phyloP scores from a whole-genome alignment of 129 eudicot genomes.

The Centaurea solstitialis region DNA sequence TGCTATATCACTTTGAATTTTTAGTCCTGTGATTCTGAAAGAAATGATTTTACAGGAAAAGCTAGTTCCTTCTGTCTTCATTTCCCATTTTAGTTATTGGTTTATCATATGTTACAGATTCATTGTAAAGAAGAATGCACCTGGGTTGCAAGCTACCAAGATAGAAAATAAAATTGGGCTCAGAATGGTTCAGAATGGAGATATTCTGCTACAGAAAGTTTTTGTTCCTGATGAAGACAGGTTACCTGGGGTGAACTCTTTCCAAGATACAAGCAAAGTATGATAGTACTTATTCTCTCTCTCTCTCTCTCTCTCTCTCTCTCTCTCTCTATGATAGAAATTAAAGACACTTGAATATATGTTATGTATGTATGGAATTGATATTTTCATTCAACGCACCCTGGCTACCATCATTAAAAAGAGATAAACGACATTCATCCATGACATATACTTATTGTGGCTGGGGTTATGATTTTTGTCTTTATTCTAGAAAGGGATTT shows the following conservation, averaged over 20 bases:
- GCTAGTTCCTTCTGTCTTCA: conserved; percentile 1
- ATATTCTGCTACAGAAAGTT: conserved; percentile 70
- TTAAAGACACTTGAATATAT: background rate
- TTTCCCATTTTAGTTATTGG: background rate
- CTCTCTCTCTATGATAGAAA: background rate
- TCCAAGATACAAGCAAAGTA: conserved; percentile 97
- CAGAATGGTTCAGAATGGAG: conserved; percentile 96
- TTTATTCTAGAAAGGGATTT: background rate
- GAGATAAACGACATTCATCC: background rate
- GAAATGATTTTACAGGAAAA: background rate
- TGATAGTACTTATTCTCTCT: background rate
- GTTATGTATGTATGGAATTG: background rate
- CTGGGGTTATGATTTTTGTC: background rate
- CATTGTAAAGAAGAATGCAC: conserved; percentile 75
- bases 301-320: no score
- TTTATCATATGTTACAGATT: conserved; percentile 53
- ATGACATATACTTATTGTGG: background rate
- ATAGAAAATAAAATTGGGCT: conserved; percentile 91
- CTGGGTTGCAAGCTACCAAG: conserved; percentile 86
- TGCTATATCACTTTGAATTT: background rate
- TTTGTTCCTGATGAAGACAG: conserved; percentile 95
- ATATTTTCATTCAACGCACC: background rate
- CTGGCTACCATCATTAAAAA: background rate
- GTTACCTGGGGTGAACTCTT: conserved; percentile 91
- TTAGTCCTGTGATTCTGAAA: background rate